Conservation (phyloP, 345 rosid genomes). For the Erucastrum elatum region DNA sequence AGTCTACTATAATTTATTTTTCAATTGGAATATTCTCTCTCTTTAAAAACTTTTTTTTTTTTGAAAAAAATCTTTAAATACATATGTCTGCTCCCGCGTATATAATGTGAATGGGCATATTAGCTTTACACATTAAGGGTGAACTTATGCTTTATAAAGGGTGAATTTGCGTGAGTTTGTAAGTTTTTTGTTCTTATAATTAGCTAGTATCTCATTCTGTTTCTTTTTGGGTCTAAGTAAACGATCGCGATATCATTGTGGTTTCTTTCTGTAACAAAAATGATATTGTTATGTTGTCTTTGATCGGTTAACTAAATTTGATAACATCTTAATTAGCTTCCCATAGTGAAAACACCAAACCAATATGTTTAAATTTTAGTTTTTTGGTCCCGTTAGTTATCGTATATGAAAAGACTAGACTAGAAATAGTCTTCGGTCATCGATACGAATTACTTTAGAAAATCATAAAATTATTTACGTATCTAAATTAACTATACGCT, state of each 20-base stretch:
- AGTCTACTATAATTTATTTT: neutral
- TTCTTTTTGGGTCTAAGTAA: neutral
- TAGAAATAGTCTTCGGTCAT: neutral
- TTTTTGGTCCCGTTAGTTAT: too few species aligned
- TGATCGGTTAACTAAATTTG: neutral
- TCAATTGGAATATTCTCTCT: neutral
- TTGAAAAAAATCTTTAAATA: too few species aligned
- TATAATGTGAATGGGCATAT: neutral
- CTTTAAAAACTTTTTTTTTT: neutral
- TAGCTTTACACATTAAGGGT: neutral
- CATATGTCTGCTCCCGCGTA: neutral
- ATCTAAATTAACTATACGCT: neutral
- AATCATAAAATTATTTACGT: neutral
- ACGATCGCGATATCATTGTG: neutral
- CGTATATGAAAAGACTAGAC: neutral
- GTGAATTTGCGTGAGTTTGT: neutral
- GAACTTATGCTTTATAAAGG: neutral
- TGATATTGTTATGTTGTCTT: neutral
- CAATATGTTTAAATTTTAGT: neutral
- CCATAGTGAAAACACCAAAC: neutral
- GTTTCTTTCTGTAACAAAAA: too few species aligned
- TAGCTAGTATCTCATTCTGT: neutral
- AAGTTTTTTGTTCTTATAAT: neutral
- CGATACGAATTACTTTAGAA: neutral
- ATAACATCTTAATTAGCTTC: neutral